Evolutionary conservation across 768 basidiomycete genomes (phyloP).

Genomic region (Russula earlei): DNA sequence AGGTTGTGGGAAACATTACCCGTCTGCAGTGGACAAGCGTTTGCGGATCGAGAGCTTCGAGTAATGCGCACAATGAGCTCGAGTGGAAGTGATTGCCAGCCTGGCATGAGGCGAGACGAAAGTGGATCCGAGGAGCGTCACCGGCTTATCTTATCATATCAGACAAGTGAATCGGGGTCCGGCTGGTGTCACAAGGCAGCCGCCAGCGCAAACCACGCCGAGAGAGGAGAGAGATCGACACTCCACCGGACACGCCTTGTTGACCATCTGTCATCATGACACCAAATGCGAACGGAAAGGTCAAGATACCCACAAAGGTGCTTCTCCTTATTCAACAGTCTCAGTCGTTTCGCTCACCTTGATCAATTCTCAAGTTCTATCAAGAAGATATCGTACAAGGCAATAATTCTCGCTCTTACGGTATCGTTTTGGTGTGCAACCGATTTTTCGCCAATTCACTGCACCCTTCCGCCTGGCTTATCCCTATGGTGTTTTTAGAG

Average conservation of each 20-base stretch:
- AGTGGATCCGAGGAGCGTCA: too few species aligned
- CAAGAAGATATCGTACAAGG: conserved; percentile 33
- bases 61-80: conserved; percentile 8
- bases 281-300: conserved; percentile 19
- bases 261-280: conserved; percentile 26
- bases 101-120: neutral
- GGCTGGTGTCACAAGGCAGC: neutral
- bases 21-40: conserved; percentile 2
- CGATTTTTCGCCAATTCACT: neutral
- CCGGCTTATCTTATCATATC: conserved; percentile 17
- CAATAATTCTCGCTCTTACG: conserved; percentile 32
- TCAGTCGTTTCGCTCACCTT: neutral
- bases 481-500: conserved; percentile 38
- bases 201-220: neutral
- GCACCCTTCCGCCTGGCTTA: neutral
- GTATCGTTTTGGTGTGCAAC: conserved; percentile 54
- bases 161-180: conserved; percentile 14
- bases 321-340: neutral
- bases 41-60: neutral
- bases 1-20: neutral
- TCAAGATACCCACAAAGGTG: conserved; percentile 30
- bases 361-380: conserved; percentile 27
- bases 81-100: neutral
- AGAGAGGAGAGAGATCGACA: too few species aligned
- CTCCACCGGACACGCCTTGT: too few species aligned